phyloP scores from a whole-genome alignment of 2,329 filamentous ascomycete genomes.

The Scedosporium dehoogii region DNA sequence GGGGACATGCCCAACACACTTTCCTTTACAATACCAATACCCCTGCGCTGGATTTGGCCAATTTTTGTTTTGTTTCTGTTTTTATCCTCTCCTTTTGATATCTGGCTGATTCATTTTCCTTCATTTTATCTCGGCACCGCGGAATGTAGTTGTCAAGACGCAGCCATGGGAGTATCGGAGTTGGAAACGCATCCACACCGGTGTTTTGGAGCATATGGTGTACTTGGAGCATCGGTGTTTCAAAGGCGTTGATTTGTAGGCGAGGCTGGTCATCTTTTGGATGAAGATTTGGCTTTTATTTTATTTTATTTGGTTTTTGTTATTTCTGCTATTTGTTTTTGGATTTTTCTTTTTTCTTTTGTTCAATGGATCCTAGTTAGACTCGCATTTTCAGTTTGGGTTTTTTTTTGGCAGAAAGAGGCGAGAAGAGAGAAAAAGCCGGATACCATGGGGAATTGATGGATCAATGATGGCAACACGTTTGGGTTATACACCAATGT shows the following conservation, averaged over 20 bases:
- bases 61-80: background rate
- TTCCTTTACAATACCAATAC: too few species aligned
- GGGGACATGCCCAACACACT: background rate
- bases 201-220: background rate
- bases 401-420: too few species aligned
- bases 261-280: background rate
- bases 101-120: background rate
- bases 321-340: conserved; percentile 4
- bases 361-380: background rate
- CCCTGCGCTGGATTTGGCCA: too few species aligned
- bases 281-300: conserved; percentile 7
- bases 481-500: too few species aligned
- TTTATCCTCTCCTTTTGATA: background rate
- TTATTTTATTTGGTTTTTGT: conserved; percentile 5
- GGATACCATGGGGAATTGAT: background rate
- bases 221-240: background rate
- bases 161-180: background rate
- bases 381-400: background rate
- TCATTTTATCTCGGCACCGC: background rate
- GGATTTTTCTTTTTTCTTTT: background rate
- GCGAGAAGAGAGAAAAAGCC: background rate
- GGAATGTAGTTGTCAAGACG: background rate
- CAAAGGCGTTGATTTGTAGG: background rate
- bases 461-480: too few species aligned
- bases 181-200: background rate